Base-by-base conservation (phyloP, 2,329 filamentous ascomycete species). In the Clonostachys sp. region DNA sequence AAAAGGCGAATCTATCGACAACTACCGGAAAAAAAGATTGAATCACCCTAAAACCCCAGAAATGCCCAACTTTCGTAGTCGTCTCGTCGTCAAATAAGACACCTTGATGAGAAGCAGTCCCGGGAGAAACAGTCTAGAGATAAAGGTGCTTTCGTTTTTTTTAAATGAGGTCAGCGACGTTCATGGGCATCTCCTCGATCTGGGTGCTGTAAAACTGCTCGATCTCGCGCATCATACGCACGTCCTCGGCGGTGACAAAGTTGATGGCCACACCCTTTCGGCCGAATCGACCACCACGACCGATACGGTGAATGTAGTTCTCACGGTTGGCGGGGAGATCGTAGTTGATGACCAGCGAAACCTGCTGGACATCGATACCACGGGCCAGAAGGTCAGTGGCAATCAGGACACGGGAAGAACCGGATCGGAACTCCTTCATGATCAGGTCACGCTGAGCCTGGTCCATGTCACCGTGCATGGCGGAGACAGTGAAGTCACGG, bases 131-230 rank as follows among this genome's bases (percentile, higher is more conserved):
- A 17, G 17, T 17, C 17, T 41, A 24, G 45, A 39, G 40, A 47
- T 30, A 42, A 34, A 42, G 33, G 24, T 53, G 47, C 48, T 55
- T 50, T 51, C 50, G 55, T 56, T 53, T 50, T 20, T 50, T 55
- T 83, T 85, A 87, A 71, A 87, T 87, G 60, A 87, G 82, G 62
- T 87, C 84, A 60, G 84, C 84, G 61, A 87, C 84, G 73, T 87
- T 87, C 94, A 99, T 97, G 67, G 94, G 94, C 94, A 99, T 99
- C 84, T 99, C 94, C 78, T 99, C 94, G 61, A 99, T 97, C 80
- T 99, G 94, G 72, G 94, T 99, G 84, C 90, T 96, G 87, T 99
- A 99, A 84, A 97, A 99, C 79, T 96, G 90, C 75, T 99, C 94
- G 63, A 99, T 99, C 76, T 99, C 94, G 72, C 94, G 86, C 89